Evolutionary conservation across 257 asterid genomes (phyloP), one percentile per base, ranked within the genome.

Genomic region (Paulownia fortunei): DNA sequence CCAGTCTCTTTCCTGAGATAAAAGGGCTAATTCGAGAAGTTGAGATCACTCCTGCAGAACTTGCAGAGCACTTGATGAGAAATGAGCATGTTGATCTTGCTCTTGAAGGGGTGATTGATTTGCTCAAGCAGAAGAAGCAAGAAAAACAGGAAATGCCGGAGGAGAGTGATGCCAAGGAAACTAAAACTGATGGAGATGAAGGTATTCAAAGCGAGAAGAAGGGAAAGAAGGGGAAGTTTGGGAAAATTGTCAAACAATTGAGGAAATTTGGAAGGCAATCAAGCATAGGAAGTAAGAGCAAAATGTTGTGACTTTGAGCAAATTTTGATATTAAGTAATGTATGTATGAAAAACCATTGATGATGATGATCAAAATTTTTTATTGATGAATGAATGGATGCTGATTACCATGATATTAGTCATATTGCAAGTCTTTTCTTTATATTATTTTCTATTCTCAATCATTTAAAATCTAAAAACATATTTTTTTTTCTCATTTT

Each of bases 21-120:
- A 87, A 85, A 60, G 69, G 47, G 54, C 59, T 92, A 54, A 86
- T 92, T 21, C 49, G 82, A 32, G 83, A 87, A 21, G 82, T 81
- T 2, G 82, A 89, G 73, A 81, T 81, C 4, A 84, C 88, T 6
- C 97, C 97, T 7, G 97, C 97, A 2, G 97, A 89, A 76, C 54
- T 91, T 16, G 97, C 97, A 13, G 97, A 92, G 87, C 92, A 91
- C 47, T 79, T 92, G 81, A 91, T 92, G 97, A 86, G 97, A 62
- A 91, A 78, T 39, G 97, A 91, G 55, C 91, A 85, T 62, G 82
- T 68, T 5, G 91, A 87, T 47, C 80, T 81, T 44, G 92, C 90
- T 13, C 92, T 92, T 44, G 74, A 87, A 39, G 94, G 93, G 6
- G 88, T 91, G 46, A 19, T 89, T 64, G 86, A 79, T 76, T 81